Conservation (phyloP, 2,329 filamentous ascomycete genomes). For the Ampelomyces quisqualis region DNA sequence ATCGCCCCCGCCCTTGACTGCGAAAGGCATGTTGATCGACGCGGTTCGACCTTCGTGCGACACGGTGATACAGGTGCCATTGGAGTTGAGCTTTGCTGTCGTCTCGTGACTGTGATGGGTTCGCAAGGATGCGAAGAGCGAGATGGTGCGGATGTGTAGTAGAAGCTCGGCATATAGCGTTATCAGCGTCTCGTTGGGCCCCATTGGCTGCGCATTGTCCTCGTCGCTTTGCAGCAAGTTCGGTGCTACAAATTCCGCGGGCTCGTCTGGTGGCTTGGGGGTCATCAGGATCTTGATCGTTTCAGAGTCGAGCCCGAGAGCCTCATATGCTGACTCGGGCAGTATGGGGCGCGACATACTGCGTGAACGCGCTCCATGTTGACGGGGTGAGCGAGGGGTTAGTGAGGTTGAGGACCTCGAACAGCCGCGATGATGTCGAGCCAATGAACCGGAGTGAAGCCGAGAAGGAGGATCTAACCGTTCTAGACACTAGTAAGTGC, state of each 20-base stretch:
- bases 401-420: constrained; percentile 2
- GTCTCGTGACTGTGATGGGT: constrained; percentile 48
- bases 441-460: constrained; percentile 2
- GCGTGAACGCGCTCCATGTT: constrained; percentile 29
- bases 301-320: constrained; percentile 34
- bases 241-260: constrained; percentile 29
- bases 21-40: constrained; percentile 50
- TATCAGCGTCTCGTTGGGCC: constrained; percentile 36
- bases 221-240: constrained; percentile 35
- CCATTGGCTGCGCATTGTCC: constrained; percentile 24
- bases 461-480: constrained; percentile 2
- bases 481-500: too few species aligned
- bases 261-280: constrained; percentile 25
- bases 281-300: constrained; percentile 37
- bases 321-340: constrained; percentile 41
- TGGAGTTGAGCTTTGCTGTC: constrained; percentile 47
- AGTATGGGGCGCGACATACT: constrained; percentile 38
- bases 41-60: constrained; percentile 50
- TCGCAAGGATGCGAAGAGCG: constrained; percentile 56
- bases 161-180: constrained; percentile 61
- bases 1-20: constrained; percentile 46
- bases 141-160: constrained; percentile 61
- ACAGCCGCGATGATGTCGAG: constrained; percentile 3
- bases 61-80: constrained; percentile 48
- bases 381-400: constrained; percentile 11